Conservation (phyloP, 176 grass and related monocot species). For the Carex pumila region DNA sequence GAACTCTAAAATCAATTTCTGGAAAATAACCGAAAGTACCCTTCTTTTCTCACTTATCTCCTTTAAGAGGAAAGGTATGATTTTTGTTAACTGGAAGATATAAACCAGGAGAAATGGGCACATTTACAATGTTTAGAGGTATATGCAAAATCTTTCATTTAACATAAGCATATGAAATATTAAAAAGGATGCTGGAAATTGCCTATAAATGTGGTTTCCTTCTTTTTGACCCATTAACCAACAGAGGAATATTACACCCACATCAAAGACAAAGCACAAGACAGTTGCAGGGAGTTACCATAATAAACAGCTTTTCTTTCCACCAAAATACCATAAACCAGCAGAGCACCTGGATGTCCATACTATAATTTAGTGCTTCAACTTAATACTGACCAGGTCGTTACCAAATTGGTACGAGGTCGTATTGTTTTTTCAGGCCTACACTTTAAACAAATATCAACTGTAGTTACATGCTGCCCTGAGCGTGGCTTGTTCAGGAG, state of each 20-base stretch:
- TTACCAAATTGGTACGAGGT: background rate
- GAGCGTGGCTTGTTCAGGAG: background rate
- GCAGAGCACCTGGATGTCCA: background rate
- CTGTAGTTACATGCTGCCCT: background rate
- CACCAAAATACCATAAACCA: background rate
- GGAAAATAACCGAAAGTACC: background rate
- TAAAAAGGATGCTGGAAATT: background rate
- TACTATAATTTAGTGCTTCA: background rate
- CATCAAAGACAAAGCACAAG: background rate
- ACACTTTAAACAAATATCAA: background rate
- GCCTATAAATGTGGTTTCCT: background rate
- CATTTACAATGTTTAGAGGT: background rate
- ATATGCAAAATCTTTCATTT: background rate
- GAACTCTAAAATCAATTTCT: background rate
- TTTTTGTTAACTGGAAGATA: background rate
- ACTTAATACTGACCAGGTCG: background rate
- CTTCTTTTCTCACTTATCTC: background rate
- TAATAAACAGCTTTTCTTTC: background rate
- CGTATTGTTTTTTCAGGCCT: background rate
- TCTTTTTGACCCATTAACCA: background rate
- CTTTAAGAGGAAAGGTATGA: background rate
- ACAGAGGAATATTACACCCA: background rate
- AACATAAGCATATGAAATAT: background rate
- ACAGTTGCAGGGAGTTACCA: background rate
- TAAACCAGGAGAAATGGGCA: background rate